A percentile compares a stretch with the other conserved stretches of the same genome.
These are phyloP conservation scores for Aspergillus brasiliensis DNA, from an alignment of 2,329 filamentous ascomycete species.

Conservation along the genomic window DNA sequence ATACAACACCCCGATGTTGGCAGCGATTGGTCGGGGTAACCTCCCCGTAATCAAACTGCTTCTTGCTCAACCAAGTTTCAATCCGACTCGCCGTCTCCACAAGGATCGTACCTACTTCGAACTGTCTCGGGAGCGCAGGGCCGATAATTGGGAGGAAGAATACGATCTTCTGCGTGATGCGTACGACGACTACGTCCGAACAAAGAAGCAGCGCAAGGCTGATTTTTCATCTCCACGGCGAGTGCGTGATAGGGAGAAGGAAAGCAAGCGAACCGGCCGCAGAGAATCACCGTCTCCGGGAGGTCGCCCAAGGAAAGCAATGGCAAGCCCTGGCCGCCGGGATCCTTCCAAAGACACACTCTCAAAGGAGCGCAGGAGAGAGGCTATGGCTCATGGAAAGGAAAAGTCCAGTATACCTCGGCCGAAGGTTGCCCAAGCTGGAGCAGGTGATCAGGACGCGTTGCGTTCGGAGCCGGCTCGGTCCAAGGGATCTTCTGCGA, in stretches of 20 bases:
- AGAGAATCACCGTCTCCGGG: slow-evolving; percentile 45
- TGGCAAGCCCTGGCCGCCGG: slow-evolving; percentile 35
- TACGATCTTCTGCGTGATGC: slow-evolving; percentile 75
- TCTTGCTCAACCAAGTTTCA: slow-evolving; percentile 74
- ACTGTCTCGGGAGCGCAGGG: slow-evolving; percentile 77
- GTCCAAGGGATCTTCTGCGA: slow-evolving; percentile 29
- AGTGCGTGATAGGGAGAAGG: slow-evolving; percentile 43
- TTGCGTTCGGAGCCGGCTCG: slow-evolving; percentile 30
- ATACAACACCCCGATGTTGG: slow-evolving; percentile 87
- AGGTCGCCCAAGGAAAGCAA: slow-evolving; percentile 33
- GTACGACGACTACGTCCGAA: slow-evolving; percentile 42
- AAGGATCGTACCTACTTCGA: slow-evolving; percentile 84
- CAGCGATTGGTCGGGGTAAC: slow-evolving; percentile 86
- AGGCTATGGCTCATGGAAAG: slow-evolving; percentile 24
- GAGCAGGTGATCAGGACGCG: slow-evolving; percentile 37
- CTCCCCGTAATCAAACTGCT: slow-evolving; percentile 81
- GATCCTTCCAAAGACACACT: slow-evolving; percentile 28
- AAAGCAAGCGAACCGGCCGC: slow-evolving; percentile 35
- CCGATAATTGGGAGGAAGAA: slow-evolving; percentile 89
- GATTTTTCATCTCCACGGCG: slow-evolving; percentile 43
- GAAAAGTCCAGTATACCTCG: slow-evolving; percentile 28
- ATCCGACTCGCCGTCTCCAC: slow-evolving; percentile 73
- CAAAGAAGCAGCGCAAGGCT: slow-evolving; percentile 37
- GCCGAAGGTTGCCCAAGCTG: slow-evolving; percentile 27
- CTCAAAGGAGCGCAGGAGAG: slow-evolving; percentile 31